Evolutionary conservation across 805 yeast genomes (phyloP).

Genomic region (Ogataea ganodermae): DNA sequence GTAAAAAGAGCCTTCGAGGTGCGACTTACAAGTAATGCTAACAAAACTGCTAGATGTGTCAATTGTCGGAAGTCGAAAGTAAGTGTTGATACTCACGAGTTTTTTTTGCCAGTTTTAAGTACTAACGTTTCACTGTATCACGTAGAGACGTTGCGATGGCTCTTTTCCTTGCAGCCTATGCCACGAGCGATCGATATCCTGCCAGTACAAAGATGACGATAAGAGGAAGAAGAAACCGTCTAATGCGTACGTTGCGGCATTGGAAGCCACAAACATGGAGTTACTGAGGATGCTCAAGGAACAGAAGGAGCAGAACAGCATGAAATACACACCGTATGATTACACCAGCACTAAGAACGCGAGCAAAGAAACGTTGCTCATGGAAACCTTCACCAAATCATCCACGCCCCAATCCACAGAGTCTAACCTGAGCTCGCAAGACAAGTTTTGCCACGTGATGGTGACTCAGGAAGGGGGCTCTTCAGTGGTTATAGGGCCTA

Average conservation of each 20-base stretch:
- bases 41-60: slow-evolving; percentile 4
- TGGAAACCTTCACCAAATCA: not conserved
- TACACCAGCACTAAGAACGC: not conserved
- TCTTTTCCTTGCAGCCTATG: slow-evolving; percentile 10
- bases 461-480: slow-evolving; percentile 15
- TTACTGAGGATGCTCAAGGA: slow-evolving; percentile 4
- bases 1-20: not conserved
- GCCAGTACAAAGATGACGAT: slow-evolving; percentile 11
- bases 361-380: not conserved
- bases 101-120: not conserved
- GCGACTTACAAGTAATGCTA: not conserved
- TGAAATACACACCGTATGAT: not conserved
- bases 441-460: slow-evolving; percentile 9
- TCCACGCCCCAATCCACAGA: not conserved
- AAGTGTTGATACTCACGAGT: not conserved
- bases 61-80: slow-evolving; percentile 12
- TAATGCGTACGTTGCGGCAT: slow-evolving; percentile 10
- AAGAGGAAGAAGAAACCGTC: slow-evolving; percentile 12
- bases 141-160: slow-evolving; percentile 15
- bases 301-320: not conserved
- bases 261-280: slow-evolving; percentile 13
- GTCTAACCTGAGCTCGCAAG: not conserved
- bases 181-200: not conserved
- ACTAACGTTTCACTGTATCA: not conserved
- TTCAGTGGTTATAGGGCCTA: slow-evolving; percentile 13